Evolutionary conservation across 768 basidiomycete genomes (phyloP).

Genomic region (Agaricus bisporus): DNA sequence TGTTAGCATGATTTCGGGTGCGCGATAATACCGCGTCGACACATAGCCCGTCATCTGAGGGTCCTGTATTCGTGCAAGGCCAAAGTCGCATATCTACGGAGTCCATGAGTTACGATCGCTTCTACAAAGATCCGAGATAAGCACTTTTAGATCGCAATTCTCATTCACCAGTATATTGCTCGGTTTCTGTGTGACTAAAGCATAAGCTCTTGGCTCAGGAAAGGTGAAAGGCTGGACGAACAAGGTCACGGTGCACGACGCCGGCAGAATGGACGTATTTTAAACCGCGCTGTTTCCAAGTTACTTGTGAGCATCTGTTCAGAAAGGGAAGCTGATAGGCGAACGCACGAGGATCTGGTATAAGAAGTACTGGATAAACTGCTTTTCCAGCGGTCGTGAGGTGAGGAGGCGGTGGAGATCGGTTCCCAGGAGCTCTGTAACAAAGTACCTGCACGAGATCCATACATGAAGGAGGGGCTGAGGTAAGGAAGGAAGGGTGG

Average conservation of each 20-base stretch:
- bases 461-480: slow-evolving; percentile 3
- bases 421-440: slow-evolving; percentile 96
- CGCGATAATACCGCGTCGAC: slow-evolving; percentile 97
- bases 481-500: neutral
- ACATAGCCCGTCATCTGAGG: slow-evolving; percentile 99
- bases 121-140: slow-evolving; percentile 10
- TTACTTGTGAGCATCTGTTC: slow-evolving; percentile 1
- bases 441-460: slow-evolving; percentile 73
- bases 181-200: slow-evolving; percentile 64
- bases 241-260: slow-evolving; percentile 95
- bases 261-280: slow-evolving; percentile 99
- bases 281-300: slow-evolving; percentile 68
- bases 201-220: slow-evolving; percentile 7
- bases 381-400: slow-evolving; percentile 95
- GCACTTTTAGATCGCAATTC: slow-evolving; percentile 96
- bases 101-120: slow-evolving; percentile 9
- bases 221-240: slow-evolving; percentile 27
- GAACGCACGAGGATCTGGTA: slow-evolving; percentile 90
- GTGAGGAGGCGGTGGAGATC: slow-evolving; percentile 97
- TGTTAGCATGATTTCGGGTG: slow-evolving; percentile 99
- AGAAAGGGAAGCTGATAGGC: neutral
- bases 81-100: slow-evolving; percentile 93
- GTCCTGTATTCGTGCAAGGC: slow-evolving; percentile 96
- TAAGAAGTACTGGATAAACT: slow-evolving; percentile 99
- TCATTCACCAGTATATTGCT: slow-evolving; percentile 99